Evolutionary conservation across 1,284 basidiomycete genomes (phyloP), one percentile per base, ranked within the genome.

Genomic region (Moniliophthora roreri): DNA sequence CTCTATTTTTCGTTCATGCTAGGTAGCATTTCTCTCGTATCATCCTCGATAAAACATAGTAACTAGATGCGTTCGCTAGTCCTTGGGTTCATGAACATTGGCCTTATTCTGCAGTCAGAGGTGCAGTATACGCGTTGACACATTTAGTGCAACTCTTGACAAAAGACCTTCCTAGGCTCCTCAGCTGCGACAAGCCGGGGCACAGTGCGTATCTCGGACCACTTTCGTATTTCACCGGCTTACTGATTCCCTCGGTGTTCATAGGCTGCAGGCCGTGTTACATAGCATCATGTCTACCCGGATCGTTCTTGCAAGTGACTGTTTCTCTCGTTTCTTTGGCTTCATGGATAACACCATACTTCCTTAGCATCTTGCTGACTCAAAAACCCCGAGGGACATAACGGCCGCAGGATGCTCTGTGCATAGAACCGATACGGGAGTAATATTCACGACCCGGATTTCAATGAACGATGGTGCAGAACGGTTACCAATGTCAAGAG

Each of bases 261-360:
- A 28, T 49, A 63, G 62, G 51, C 50, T 61, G 26, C 62, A 58
- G 56, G 46, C 61, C 5, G 56, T 57, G 3, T 42, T 63, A 18
- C 62, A 61, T 49, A 63, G 62, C 48, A 60, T 63, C n/a, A 57
- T 63, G n/a, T 58, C 62, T 10, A 57, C 51, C n/a, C 60, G 62
- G 1, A 60, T 63, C 11, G 54, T 63, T 3, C 48, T 63, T 21
- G 62, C 60, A 36, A 16, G 54, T 40, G 11, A 15, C 28, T 15
- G 7, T 6, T 28, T 24, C 18, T 3, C n/a, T 13, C 23, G 28
- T 32, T 18, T 5, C 16, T 26, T 39, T 37, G 4, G 15, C 16
- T 16, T 24, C 36, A 3, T n/a, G 28, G 15, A 9, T 48, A 21
- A 11, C 21, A 10, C 32, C 16, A 15, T 28, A 18, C 18, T 7